phyloP scores from a whole-genome alignment of 352 stramenopile genomes.

The Phytophthora citrophthora region DNA sequence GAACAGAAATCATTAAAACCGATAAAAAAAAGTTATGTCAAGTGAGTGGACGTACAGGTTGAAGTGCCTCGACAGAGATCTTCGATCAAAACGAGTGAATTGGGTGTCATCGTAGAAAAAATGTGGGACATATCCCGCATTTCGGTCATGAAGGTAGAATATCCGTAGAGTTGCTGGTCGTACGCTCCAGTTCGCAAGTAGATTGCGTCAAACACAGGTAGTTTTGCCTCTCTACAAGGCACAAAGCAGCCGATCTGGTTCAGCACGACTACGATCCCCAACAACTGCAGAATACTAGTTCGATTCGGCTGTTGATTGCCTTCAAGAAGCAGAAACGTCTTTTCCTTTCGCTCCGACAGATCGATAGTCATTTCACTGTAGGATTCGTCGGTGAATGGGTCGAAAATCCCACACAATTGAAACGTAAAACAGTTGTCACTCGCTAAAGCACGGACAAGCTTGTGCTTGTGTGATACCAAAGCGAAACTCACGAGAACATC shows the following conservation, averaged over 20 bases:
- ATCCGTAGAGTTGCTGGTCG: conserved; percentile 51
- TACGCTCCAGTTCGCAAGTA: conserved; percentile 48
- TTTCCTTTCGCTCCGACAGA: conserved; percentile 11
- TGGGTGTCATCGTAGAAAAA: conserved; percentile 33
- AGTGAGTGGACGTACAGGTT: conserved; percentile 25
- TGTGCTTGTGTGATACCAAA: conserved; percentile 36
- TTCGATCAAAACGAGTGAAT: conserved; percentile 56
- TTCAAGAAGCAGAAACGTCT: conserved; percentile 40
- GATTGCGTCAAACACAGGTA: conserved; percentile 56
- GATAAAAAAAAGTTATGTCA: no score
- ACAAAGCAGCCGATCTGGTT: conserved; percentile 76
- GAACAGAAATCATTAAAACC: not conserved
- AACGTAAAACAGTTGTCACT: not conserved
- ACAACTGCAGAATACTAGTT: conserved; percentile 17
- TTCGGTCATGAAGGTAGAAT: conserved; percentile 64
- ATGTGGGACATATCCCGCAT: conserved; percentile 58
- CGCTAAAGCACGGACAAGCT: conserved; percentile 29
- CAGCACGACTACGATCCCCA: conserved; percentile 45
- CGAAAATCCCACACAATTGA: conserved; percentile 16
- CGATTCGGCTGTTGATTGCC: conserved; percentile 5
- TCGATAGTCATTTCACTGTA: not conserved
- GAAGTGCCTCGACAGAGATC: conserved; percentile 59
- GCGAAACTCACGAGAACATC: conserved; percentile 51
- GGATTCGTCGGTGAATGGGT: conserved; percentile 23
- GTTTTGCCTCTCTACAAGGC: conserved; percentile 39